Evolutionary conservation across 2,329 filamentous ascomycete genomes (phyloP).

Genomic region (Lachnellula subtilissima): DNA sequence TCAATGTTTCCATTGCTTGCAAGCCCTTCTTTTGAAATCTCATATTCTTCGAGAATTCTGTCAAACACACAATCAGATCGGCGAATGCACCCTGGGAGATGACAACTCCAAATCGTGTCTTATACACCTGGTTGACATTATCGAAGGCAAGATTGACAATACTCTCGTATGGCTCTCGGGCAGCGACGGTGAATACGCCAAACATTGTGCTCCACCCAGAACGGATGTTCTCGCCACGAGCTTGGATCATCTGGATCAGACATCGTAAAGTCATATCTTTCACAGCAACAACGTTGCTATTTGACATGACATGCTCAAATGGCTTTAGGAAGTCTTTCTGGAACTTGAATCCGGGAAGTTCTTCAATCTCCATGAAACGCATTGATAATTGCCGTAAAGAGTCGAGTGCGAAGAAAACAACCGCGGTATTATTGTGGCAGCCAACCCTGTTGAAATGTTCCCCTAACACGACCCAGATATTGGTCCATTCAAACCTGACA

Average conservation of each 20-base stretch:
- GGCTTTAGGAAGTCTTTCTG: conserved; percentile 99
- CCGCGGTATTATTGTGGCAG: conserved; percentile 91
- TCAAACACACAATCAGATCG: conserved; percentile 91
- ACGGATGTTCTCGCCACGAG: conserved; percentile 90
- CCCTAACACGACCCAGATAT: conserved; percentile 95
- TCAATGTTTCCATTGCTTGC: conserved; percentile 90
- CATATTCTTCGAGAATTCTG: conserved; percentile 97
- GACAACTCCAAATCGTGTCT: conserved; percentile 89
- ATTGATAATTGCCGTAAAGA: conserved; percentile 93
- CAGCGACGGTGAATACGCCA: conserved; percentile 94
- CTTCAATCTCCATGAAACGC: conserved; percentile 98
- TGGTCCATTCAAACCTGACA: conserved; percentile 97
- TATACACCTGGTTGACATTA: conserved; percentile 93
- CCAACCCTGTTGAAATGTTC: conserved; percentile 98
- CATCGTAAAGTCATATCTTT: conserved; percentile 97
- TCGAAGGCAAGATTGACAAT: conserved; percentile 97
- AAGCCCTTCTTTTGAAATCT: conserved; percentile 98
- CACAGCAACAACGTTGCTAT: conserved; percentile 83
- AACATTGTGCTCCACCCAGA: conserved; percentile 99
- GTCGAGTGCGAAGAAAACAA: conserved; percentile 96
- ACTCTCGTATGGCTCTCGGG: conserved; percentile 84
- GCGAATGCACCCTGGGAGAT: conserved; percentile 96
- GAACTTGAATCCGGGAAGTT: conserved; percentile 97
- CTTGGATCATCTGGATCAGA: conserved; percentile 98
- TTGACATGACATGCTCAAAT: conserved; percentile 95